Evolutionary conservation across 352 stramenopile species (phyloP), one percentile per base, ranked within the genome.

Genomic region (Phytophthora citrophthora): DNA sequence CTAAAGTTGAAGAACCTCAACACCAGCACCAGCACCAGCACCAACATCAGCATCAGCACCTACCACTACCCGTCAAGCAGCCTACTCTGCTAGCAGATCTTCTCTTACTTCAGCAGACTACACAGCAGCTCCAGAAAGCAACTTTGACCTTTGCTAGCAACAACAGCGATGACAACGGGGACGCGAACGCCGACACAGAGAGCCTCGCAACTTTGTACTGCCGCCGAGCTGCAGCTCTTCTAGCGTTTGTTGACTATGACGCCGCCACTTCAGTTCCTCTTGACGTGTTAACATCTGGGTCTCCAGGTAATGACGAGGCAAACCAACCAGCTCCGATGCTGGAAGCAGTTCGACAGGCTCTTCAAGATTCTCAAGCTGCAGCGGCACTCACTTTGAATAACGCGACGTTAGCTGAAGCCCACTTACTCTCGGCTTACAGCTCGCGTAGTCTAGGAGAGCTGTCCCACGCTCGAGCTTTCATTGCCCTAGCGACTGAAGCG

Each of bases 181-280:
- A 15, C 53, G 36, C 36, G 1, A 57, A 53, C 32, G 12, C 11
- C 9, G 56, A 72, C 32, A 68, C 41, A 5, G 46, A 76, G 31
- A 54, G 64, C 9, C 50, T 83, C 18, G 70, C 70, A 4, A 48
- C 47, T 10, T 41, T 83, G 13, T 76, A 81, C 26, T 74, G 61
- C 8, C 70, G 71, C 20, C 76, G 76, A 15, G 76, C 76, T 26
- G 67, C 68, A 40, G 62, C 51, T 16, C 48, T 85, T 20, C 46
- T 85, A 29, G 55, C 65, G 7, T 75, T 72, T 64, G 64, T 73
- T n/a, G 64, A 83, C 58, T 80, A 76, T 26, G 76, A 85, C 20
- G 68, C 72, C 5, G 66, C 63, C 18, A 61, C 51, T 18, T 53
- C 38, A 43, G 45, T 79, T 1, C 70, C 70, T 6, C 45, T 74